Conservation (phyloP, 331 rosid species). For the Pyrus hybrid region DNA sequence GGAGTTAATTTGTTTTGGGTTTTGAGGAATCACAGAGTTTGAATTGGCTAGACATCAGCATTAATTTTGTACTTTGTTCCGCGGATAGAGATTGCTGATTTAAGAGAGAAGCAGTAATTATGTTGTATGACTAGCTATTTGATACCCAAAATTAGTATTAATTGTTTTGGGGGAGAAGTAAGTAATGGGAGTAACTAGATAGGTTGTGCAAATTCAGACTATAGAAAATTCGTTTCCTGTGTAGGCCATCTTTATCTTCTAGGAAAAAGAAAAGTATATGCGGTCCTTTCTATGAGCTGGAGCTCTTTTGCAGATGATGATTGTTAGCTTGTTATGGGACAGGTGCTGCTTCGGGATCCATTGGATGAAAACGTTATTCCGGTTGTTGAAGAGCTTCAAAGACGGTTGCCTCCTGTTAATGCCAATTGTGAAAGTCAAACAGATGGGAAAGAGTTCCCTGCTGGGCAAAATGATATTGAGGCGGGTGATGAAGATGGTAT, state of each 20-base stretch:
- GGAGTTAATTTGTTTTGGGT: background rate
- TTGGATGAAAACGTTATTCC: constrained; percentile 69
- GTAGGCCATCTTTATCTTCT: too few species aligned
- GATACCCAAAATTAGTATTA: background rate
- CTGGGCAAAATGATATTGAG: constrained; percentile 50
- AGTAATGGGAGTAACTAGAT: background rate
- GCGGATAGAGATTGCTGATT: background rate
- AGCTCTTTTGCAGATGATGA: constrained; percentile 16
- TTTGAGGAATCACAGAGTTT: background rate
- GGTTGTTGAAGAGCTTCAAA: constrained; percentile 79
- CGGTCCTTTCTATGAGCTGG: background rate
- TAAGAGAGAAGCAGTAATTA: background rate
- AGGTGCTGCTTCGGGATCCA: constrained; percentile 87
- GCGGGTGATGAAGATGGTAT: constrained; percentile 83
- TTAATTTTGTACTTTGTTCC: background rate
- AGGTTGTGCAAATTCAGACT: background rate
- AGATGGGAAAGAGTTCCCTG: constrained; percentile 36
- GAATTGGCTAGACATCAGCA: background rate
- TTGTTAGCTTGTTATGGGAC: constrained; percentile 17
- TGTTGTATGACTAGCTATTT: background rate
- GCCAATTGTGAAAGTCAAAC: constrained; percentile 13
- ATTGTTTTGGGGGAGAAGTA: background rate
- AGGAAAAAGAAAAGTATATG: background rate
- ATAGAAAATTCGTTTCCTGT: background rate
- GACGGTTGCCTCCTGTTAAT: constrained; percentile 61